Percentiles rank a stretch among this genome's conserved stretches.
Evolutionary conservation across 140 eudicot species (phyloP).

Genomic region (Senecio squalidus): DNA sequence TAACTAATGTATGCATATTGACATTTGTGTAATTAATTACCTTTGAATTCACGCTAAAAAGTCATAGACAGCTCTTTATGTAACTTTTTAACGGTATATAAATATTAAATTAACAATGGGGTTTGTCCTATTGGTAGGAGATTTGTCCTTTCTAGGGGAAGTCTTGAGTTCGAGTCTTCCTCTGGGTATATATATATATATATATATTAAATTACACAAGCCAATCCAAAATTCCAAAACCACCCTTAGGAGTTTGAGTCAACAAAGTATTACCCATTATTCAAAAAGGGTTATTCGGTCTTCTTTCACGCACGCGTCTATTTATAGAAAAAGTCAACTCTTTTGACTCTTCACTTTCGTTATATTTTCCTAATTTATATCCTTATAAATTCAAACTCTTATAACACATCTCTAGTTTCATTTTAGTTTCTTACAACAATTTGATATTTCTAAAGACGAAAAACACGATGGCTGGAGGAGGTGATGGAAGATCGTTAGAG

Average conservation of each 20-base stretch:
- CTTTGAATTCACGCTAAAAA: too few species aligned
- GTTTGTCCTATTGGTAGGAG: too few species aligned
- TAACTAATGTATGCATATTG: background rate
- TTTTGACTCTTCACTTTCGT: conserved; percentile 13
- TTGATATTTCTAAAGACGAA: background rate
- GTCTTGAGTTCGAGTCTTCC: too few species aligned
- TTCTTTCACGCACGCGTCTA: conserved; percentile 18
- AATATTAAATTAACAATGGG: too few species aligned
- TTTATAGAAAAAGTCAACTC: conserved; percentile 18
- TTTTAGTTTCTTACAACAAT: background rate
- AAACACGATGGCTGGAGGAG: conserved; percentile 25
- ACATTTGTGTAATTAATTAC: background rate
- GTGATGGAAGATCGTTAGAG: conserved; percentile 24
- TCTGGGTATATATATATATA: too few species aligned
- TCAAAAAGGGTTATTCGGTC: conserved; percentile 11
- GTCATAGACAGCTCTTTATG: too few species aligned
- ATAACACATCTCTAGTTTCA: background rate
- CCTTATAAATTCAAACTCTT: conserved; percentile 13
- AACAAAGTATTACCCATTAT: conserved; percentile 8
- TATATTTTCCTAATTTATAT: background rate
- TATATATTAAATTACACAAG: background rate
- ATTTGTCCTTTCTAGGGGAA: too few species aligned
- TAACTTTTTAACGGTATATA: too few species aligned
- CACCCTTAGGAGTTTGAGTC: conserved; percentile 1
- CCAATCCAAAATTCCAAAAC: background rate